Evolutionary conservation across 2,329 filamentous ascomycete species (phyloP).

Genomic region (Aspergillus neoniger): DNA sequence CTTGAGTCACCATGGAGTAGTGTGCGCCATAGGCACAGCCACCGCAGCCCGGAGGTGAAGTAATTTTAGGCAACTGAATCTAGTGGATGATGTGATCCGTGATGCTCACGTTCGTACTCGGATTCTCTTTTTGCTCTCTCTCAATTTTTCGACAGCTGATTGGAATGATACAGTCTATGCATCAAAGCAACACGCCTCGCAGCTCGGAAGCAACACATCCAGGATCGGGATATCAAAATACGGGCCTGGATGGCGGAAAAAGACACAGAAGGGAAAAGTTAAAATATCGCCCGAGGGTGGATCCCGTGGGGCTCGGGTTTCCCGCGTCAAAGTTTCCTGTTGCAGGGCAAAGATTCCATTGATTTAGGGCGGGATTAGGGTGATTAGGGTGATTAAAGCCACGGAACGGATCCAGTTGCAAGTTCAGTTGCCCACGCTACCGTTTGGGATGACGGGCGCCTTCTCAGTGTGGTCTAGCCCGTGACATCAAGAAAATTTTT

Average conservation of each 20-base stretch:
- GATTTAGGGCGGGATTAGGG: too few relatives aligned
- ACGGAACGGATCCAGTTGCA: background rate
- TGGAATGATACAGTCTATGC: background rate
- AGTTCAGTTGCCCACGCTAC: conserved; percentile 6
- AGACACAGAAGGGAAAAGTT: conserved; percentile 9
- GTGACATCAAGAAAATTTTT: conserved; percentile 18
- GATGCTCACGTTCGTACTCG: too few relatives aligned
- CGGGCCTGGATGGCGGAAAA: background rate
- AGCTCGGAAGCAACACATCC: background rate
- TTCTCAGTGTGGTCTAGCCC: conserved; percentile 11
- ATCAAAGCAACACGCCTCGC: background rate
- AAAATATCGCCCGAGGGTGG: conserved; percentile 16
- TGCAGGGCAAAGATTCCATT: conserved; percentile 5
- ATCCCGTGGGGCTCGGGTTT: conserved; percentile 17
- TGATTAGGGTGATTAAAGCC: background rate
- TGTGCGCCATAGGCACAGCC: background rate
- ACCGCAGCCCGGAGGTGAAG: background rate
- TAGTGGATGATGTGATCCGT: background rate
- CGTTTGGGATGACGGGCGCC: conserved; percentile 1
- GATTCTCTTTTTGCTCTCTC: too few relatives aligned
- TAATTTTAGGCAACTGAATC: background rate
- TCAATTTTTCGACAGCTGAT: too few relatives aligned
- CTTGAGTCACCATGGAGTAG: conserved; percentile 6
- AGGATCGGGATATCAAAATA: conserved; percentile 6
- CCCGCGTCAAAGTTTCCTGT: conserved; percentile 11